phyloP scores from a whole-genome alignment of 345 rosid species.

The Citrus sp. region DNA sequence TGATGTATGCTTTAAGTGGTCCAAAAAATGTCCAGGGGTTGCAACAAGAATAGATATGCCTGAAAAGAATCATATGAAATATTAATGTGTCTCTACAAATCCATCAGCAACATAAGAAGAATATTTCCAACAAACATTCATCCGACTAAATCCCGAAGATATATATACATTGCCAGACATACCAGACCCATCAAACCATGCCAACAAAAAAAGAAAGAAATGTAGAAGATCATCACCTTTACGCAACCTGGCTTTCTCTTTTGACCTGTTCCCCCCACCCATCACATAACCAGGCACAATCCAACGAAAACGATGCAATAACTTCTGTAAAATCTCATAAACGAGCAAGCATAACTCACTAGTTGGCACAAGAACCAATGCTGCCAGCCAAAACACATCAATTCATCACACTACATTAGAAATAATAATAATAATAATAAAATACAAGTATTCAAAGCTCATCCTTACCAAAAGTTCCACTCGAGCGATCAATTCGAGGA shows the following conservation, averaged over 20 bases:
- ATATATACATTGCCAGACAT: not conserved
- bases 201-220: not conserved
- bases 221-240: conserved; percentile 50
- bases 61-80: conserved; percentile 23
- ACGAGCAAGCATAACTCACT: conserved; percentile 92
- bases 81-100: not conserved
- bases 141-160: not conserved
- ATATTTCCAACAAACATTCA: not conserved
- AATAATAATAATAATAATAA: not conserved
- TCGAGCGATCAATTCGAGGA: conserved; percentile 68
- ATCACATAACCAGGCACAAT: conserved; percentile 95
- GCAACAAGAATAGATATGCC: conserved; percentile 93
- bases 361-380: conserved; percentile 97
- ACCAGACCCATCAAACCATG: not conserved
- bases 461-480: conserved; percentile 76
- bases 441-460: not conserved
- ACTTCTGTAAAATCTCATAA: conserved; percentile 76
- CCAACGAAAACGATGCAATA: conserved; percentile 90
- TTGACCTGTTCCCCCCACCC: conserved; percentile 93
- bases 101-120: not conserved
- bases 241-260: conserved; percentile 95
- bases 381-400: conserved; percentile 32
- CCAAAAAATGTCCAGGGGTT: conserved; percentile 96
- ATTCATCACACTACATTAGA: conserved; percentile 1
- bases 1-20: conserved; percentile 86